Conservation (phyloP, 2,329 filamentous ascomycete species). For the Metarhizium brunneum region DNA sequence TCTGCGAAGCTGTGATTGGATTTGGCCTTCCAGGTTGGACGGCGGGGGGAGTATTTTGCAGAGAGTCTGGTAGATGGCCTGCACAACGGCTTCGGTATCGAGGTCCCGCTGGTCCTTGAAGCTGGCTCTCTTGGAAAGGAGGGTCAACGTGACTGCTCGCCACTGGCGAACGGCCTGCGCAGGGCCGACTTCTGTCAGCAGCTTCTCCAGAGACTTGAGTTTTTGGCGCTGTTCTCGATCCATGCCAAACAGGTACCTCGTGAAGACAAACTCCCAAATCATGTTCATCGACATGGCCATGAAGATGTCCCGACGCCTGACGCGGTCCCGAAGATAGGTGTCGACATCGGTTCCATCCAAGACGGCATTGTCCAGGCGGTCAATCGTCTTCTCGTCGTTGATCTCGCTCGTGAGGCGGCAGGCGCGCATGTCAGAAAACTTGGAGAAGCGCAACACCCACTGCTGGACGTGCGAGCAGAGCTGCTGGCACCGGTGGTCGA, state of each 20-base stretch:
- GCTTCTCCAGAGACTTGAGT: constrained; percentile 91
- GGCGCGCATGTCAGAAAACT: constrained; percentile 86
- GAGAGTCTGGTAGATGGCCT: constrained; percentile 73
- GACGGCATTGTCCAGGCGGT: constrained; percentile 87
- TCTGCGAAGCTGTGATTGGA: constrained; percentile 74
- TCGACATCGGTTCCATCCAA: constrained; percentile 93
- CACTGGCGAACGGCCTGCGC: constrained; percentile 87
- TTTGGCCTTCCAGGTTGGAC: constrained; percentile 66
- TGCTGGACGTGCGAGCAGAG: constrained; percentile 94
- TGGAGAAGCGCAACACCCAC: constrained; percentile 96
- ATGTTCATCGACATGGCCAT: constrained; percentile 99
- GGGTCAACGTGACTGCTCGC: constrained; percentile 88
- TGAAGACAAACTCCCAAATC: constrained; percentile 99
- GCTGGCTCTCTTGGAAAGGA: constrained; percentile 70
- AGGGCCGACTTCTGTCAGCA: constrained; percentile 79
- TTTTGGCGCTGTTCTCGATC: constrained; percentile 96
- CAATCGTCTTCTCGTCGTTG: constrained; percentile 85
- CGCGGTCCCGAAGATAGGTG: constrained; percentile 75
- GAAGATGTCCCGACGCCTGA: constrained; percentile 85
- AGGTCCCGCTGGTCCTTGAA: constrained; percentile 76
- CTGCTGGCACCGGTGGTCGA: constrained; percentile 86
- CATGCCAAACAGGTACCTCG: constrained; percentile 96
- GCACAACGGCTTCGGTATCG: constrained; percentile 92
- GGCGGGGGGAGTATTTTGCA: constrained; percentile 82
- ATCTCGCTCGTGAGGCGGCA: constrained; percentile 79